Evolutionary conservation across 352 stramenopile genomes (phyloP), one percentile per base, ranked within the genome.

Genomic region (Discostella stelligera): DNA sequence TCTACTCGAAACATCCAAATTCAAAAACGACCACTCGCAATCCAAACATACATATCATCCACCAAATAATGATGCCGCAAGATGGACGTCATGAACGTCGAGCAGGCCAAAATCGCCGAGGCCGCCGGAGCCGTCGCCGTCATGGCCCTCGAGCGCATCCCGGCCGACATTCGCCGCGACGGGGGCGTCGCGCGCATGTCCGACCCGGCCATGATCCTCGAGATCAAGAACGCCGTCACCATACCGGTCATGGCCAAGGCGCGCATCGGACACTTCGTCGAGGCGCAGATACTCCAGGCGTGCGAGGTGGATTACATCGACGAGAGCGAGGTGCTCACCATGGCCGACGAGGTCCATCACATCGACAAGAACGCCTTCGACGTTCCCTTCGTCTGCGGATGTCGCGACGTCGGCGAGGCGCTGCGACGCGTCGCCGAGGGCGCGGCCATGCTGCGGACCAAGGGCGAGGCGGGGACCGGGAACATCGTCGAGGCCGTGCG

Each of bases 181-280:
- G 97, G 97, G 32, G 96, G 97, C 32, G 96, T 98, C 8, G 97
- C 97, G 5, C 95, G 97, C 64, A 98, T 98, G 96, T 97, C 93
- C 46, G 97, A 99, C 87, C 97, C 97, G 13, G 76, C 95, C 69
- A 97, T 99, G 92, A 98, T 99, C 76, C 90, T 96, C 46, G 95
- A 96, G 78, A 99, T 99, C 87, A 98, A 99, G 89, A 97, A 97
- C 73, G 96, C 96, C 10, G 97, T 99, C 41, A 98, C 95, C 32
- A 99, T 99, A 77, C 97, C 97, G 11, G 97, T 99, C 41, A 99
- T 99, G 97, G 97, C 97, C 53, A 99, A 99, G 91, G 95, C 93
- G 25, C 95, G 97, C 69, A 99, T 99, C 73, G 96, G 96, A 71
- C 97, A 99, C 89, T 99, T 98, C 79, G 96, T 99, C 10, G 97